These are phyloP conservation scores for Spongiforma sp. DNA, from an alignment of 1,284 basidiomycete genomes.

Conservation along the genomic window DNA sequence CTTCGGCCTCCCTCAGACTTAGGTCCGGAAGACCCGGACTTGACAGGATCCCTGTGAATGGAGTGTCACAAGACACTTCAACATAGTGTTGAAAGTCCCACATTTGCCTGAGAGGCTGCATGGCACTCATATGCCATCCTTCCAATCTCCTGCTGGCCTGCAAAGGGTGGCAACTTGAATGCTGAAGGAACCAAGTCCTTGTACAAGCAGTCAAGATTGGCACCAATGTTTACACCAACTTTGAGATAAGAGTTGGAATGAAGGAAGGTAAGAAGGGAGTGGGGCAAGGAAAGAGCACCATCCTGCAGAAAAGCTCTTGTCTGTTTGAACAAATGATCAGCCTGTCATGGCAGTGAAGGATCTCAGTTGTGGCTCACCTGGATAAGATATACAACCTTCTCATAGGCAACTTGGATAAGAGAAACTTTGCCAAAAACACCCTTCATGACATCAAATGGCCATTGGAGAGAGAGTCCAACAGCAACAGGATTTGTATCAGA, in stretches of 20 bases:
- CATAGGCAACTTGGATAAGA: background rate
- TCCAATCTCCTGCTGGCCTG: background rate
- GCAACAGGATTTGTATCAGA: background rate
- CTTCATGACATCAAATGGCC: background rate
- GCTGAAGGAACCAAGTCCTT: background rate
- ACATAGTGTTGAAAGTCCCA: background rate
- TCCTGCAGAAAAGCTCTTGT: background rate
- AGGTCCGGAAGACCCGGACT: too few relatives aligned
- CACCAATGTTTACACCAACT: background rate
- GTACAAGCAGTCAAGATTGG: background rate
- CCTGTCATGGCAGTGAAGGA: background rate
- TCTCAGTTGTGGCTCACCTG: background rate
- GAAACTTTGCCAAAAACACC: background rate
- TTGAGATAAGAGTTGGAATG: background rate
- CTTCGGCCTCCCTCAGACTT: too few relatives aligned
- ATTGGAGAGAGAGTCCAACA: background rate
- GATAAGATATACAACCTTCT: background rate
- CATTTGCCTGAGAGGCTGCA: background rate
- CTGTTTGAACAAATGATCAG: background rate
- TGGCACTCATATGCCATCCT: background rate
- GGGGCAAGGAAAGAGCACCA: background rate
- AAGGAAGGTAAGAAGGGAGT: background rate
- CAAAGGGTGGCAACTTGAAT: background rate
- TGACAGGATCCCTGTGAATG: background rate
- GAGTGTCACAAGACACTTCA: background rate